These are phyloP conservation scores for Eurotiales sp. DNA, from an alignment of 2,329 filamentous ascomycete genomes.

Conservation along the genomic window DNA sequence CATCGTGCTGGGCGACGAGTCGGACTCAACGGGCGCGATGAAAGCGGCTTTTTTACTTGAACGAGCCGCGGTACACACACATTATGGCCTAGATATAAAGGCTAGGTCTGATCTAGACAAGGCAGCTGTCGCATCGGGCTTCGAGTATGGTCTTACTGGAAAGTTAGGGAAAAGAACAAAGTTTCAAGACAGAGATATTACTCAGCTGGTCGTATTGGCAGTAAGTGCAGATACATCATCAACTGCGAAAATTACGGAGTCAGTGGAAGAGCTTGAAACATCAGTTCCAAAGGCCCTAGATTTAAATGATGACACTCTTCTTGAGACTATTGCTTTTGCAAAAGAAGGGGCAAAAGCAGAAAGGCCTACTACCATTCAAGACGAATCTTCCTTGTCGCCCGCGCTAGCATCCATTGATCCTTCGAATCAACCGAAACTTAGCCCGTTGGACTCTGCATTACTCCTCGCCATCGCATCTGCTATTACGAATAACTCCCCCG, in stretches of 20 bases:
- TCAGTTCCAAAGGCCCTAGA: constrained; percentile 65
- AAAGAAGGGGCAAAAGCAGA: constrained; percentile 45
- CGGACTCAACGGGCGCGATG: constrained; percentile 40
- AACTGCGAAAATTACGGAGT: constrained; percentile 12
- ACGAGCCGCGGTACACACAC: constrained; percentile 74
- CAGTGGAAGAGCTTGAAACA: constrained; percentile 23
- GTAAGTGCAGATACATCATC: constrained; percentile 57
- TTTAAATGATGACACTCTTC: constrained; percentile 86
- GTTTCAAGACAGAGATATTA: constrained; percentile 51
- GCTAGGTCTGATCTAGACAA: constrained; percentile 67
- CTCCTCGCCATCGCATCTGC: constrained; percentile 76
- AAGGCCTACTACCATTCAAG: constrained; percentile 34
- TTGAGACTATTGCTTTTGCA: constrained; percentile 81
- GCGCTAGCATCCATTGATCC: constrained; percentile 65
- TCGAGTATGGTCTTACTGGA: constrained; percentile 80
- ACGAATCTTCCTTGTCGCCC: constrained; percentile 54
- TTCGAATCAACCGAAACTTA: constrained; percentile 74
- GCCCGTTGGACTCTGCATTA: constrained; percentile 83
- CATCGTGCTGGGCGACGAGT: constrained; percentile 24
- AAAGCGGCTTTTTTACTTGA: constrained; percentile 74
- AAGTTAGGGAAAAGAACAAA: constrained; percentile 66
- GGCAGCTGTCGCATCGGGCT: constrained; percentile 64
- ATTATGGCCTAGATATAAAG: constrained; percentile 75
- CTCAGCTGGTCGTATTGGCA: constrained; percentile 86
- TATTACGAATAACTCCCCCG: constrained; percentile 81